Evolutionary conservation across 257 asterid species (phyloP).

Genomic region (Solanum virginianum): DNA sequence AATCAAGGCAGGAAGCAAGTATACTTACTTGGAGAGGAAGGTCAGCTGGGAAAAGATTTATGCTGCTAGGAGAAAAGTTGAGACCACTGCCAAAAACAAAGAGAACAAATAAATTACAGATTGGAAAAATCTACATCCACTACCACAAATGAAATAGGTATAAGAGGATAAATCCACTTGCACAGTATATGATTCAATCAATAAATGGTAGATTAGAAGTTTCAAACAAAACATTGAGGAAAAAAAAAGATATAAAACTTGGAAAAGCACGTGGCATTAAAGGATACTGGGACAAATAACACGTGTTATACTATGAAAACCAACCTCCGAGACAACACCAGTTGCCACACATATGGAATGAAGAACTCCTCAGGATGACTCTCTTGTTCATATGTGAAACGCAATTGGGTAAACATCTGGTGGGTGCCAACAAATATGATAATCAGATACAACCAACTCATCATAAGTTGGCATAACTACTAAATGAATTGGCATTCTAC

Average conservation of each 20-base stretch:
- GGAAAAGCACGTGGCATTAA: neutral
- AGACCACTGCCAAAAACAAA: slow-evolving; percentile 34
- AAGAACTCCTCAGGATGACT: slow-evolving; percentile 92
- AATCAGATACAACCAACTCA: neutral
- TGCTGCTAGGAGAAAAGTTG: slow-evolving; percentile 45
- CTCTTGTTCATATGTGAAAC: slow-evolving; percentile 92
- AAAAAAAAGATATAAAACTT: neutral
- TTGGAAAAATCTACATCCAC: neutral
- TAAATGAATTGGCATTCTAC: slow-evolving; percentile 19
- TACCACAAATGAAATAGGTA: neutral
- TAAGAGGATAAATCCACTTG: neutral
- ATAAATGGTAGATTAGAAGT: neutral
- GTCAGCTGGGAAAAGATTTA: slow-evolving; percentile 56
- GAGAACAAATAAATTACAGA: neutral
- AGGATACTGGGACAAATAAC: neutral
- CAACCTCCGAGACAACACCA: slow-evolving; percentile 65
- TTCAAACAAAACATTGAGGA: neutral
- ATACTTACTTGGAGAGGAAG: slow-evolving; percentile 47
- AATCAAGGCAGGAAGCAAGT: neutral
- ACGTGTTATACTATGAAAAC: neutral
- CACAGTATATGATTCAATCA: neutral
- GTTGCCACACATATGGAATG: slow-evolving; percentile 89
- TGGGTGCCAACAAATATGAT: neutral
- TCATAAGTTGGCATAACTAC: neutral
- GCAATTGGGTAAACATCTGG: slow-evolving; percentile 70